Percentiles rank a stretch among this genome's conserved stretches.
These are phyloP conservation scores for Geosmithia flava DNA, from an alignment of 2,329 filamentous ascomycete genomes.

Conservation along the genomic window DNA sequence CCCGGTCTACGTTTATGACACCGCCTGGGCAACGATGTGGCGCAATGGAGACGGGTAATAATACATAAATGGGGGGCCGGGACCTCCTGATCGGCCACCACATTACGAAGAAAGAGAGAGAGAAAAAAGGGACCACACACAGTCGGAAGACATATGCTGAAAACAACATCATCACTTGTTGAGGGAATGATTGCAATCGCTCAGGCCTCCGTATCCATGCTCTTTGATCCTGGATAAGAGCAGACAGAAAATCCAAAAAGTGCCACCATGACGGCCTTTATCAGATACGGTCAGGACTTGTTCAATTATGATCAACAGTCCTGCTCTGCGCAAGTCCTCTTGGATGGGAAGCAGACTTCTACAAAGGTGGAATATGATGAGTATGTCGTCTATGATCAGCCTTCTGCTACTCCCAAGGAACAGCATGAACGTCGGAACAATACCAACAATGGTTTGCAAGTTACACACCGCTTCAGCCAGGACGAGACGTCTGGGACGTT, in stretches of 20 bases:
- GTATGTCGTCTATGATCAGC: constrained; percentile 20
- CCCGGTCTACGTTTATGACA: too few species aligned
- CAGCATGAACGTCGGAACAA: neutral
- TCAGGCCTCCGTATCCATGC: neutral
- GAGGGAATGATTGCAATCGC: neutral
- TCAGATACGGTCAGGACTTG: constrained; percentile 17
- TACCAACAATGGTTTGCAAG: constrained; percentile 10
- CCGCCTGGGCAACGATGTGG: too few species aligned
- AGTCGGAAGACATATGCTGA: too few species aligned
- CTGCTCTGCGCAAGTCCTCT: constrained; percentile 19
- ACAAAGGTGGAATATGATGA: constrained; percentile 24
- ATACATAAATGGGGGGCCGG: too few species aligned
- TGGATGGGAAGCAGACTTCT: constrained; percentile 12
- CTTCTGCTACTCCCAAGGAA: neutral
- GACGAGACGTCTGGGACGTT: constrained; percentile 16
- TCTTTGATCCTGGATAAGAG: neutral
- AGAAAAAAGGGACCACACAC: too few species aligned
- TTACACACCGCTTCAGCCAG: constrained; percentile 19
- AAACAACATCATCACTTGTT: too few species aligned
- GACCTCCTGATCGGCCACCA: too few species aligned
- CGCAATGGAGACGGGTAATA: too few species aligned
- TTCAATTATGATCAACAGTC: constrained; percentile 22
- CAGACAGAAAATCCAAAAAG: too few species aligned
- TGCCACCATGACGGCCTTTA: constrained; percentile 1
- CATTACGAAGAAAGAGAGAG: too few species aligned